A percentile compares a stretch with the other conserved stretches of the same genome.
Evolutionary conservation across 2,329 filamentous ascomycete species (phyloP).

Genomic region (Rugonectria rugulosa): DNA sequence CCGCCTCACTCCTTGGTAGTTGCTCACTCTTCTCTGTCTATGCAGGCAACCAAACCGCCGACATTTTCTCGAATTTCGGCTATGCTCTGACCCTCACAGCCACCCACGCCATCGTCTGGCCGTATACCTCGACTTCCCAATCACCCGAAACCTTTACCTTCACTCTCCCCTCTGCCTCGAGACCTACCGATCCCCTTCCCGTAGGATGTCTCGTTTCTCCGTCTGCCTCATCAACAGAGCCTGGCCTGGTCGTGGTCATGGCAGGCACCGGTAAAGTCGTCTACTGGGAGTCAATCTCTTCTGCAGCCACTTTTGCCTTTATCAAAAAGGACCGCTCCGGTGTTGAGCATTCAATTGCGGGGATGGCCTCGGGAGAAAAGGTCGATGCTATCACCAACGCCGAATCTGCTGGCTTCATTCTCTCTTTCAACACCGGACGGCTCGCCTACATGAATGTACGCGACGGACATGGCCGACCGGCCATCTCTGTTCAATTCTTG

Average conservation of each 20-base stretch:
- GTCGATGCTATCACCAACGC: slow-evolving; percentile 81
- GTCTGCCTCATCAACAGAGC: slow-evolving; percentile 78
- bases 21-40: slow-evolving; percentile 24
- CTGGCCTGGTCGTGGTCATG: slow-evolving; percentile 87
- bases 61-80: slow-evolving; percentile 69
- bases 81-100: slow-evolving; percentile 84
- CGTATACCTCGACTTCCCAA: slow-evolving; percentile 74
- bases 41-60: slow-evolving; percentile 70
- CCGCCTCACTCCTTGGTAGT: neutral
- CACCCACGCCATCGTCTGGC: slow-evolving; percentile 88
- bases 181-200: slow-evolving; percentile 75
- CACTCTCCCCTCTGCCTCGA: slow-evolving; percentile 76
- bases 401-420: slow-evolving; percentile 84
- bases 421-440: slow-evolving; percentile 85
- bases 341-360: slow-evolving; percentile 76
- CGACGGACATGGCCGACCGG: slow-evolving; percentile 85
- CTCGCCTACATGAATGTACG: slow-evolving; percentile 86
- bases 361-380: slow-evolving; percentile 80
- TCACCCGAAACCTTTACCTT: slow-evolving; percentile 83
- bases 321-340: slow-evolving; percentile 83
- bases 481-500: slow-evolving; percentile 80
- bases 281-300: slow-evolving; percentile 96
- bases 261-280: slow-evolving; percentile 84
- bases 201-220: slow-evolving; percentile 84
- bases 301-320: slow-evolving; percentile 82